Base-by-base conservation (phyloP, 495 filamentous ascomycete genomes). In the Apodospora peruviana region DNA sequence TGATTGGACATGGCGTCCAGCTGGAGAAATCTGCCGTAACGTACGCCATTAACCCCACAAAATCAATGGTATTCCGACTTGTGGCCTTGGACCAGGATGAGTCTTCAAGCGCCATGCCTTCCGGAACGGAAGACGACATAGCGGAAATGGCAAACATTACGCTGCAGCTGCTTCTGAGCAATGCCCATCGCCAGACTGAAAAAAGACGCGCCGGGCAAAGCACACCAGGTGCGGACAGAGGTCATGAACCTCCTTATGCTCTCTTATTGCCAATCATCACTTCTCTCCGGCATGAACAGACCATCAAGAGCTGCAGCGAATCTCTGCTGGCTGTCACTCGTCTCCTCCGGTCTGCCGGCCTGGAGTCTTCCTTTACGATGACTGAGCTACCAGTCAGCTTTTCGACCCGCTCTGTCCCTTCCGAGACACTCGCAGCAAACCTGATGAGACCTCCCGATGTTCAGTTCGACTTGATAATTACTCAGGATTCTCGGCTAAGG, bases 251-350 rank as follows among this genome's bases (percentile, higher is more conserved):
- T 0, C 69, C 83, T 35, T 81, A 87, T 44, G 66, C 69, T 34
- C 69, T 93, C 21, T 72, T 93, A 21, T 77, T 81, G 2, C 82
- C 85, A 1, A 64, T 88, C 11, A 62, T 90, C 39, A 79, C 78
- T 17, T 77, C 83, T 41, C 66, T 86, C 25, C 72, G 80, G 36
- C 85, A 91, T 58, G 70, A 77, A 27, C 52, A 61, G 58, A 73
- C 53, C 48, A 71, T 67, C 20, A 38, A 51, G 19, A 19, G 43
- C 14, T 58, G 54, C 42, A 45, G 47, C 4, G 5, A 43, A 12
- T 55, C 51, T 19, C 46, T 66, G 9, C 34, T 47, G 0, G 46
- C 39, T 9, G 27, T 56, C 39, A 40, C 48, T 20, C 20, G 38
- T 22, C 50, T 53, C n/a, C 58, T 66, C 29, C 56, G 55, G 32